Percentiles rank a stretch among this genome's conserved stretches.
phyloP scores from a whole-genome alignment of 371 early-diverging fungal species.

The Rhizopus sp. region DNA sequence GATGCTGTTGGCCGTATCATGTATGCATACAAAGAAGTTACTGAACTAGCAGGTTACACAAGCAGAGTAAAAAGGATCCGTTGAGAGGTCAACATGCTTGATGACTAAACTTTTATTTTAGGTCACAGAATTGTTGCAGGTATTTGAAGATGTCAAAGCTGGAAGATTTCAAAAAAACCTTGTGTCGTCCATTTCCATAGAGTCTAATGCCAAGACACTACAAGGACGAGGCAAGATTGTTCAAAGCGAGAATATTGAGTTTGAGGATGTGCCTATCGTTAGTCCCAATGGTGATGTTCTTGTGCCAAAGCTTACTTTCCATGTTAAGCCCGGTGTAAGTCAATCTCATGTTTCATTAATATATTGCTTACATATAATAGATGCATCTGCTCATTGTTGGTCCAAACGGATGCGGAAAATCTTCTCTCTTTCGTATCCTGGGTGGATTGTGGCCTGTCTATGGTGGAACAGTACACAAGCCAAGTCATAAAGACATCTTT shows the following conservation, averaged over 20 bases:
- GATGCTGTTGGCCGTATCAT: constrained; percentile 92
- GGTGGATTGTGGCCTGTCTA: constrained; percentile 95
- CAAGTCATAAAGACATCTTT: constrained; percentile 84
- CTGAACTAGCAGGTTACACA: constrained; percentile 91
- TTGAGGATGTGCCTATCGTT: constrained; percentile 90
- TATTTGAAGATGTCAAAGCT: constrained; percentile 79
- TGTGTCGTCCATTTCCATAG: constrained; percentile 61
- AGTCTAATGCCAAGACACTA: constrained; percentile 57
- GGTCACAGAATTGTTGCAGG: constrained; percentile 73
- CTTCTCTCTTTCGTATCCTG: constrained; percentile 93
- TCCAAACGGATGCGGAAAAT: constrained; percentile 95
- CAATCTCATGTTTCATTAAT: neutral
- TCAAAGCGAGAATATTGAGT: constrained; percentile 80
- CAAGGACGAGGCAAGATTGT: constrained; percentile 72
- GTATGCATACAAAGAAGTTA: constrained; percentile 89
- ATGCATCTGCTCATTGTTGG: constrained; percentile 94
- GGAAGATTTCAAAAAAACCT: constrained; percentile 71
- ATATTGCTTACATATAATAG: constrained; percentile 16
- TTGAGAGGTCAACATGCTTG: neutral
- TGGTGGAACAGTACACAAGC: constrained; percentile 85
- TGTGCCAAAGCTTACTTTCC: constrained; percentile 83
- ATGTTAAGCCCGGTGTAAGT: constrained; percentile 79
- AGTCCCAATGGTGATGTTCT: constrained; percentile 97
- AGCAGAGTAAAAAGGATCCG: constrained; percentile 62
- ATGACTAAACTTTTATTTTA: constrained; percentile 10